Base-by-base conservation (phyloP, 768 basidiomycete genomes). In the Pleurotus citrinopileatus region DNA sequence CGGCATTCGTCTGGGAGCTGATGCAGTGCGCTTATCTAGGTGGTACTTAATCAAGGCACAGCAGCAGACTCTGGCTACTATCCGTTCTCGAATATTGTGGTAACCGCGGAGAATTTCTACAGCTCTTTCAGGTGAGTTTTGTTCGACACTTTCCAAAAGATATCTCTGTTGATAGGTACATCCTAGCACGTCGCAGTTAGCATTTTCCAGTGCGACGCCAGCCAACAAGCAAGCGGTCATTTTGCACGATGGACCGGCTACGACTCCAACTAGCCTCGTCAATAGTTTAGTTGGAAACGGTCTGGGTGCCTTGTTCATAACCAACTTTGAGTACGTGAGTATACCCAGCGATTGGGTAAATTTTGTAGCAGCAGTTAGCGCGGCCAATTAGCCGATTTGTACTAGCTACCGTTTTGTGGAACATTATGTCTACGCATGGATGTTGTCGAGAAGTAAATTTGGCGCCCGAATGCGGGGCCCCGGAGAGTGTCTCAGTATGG, bases 251-350 rank as follows among this genome's bases (percentile, higher is more conserved):
- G 67, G 61, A 15, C 72, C 70, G 4, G 59, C 60, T 15, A 61
- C 55, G 12, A 55, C 63, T 3, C 64, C 65, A 0, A 52, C 61
- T 2, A 54, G 36, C 15, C 58, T 68, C 12, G 62, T 70, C 26
- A 45, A 59, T 23, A 52, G 57, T 20, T 54, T 71, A 2, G 51
- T 63, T 1, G 48, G 47, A 19, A 54, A 60, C 19, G 59, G 58
- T 2, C 54, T 71, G 12, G 62, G 55, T 15, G 66, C 65, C 15
- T 60, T 66, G 42, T 73, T 67, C 56, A 63, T 70, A 40, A 73
- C 68, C 2, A 57, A 70, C 28, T 65, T 64, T 19, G 38, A 40
- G 38, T 40, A 40, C 17, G 38, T 40, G 38, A 40, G 38, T n/a
- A 40, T 40, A 55, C 67, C 67, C 5, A 54, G 55, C 17, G 61